Percentiles rank a stretch among this genome's conserved stretches.
Evolutionary conservation across 2,329 filamentous ascomycete species (phyloP).

Genomic region (Phaeosphaeriaceae sp.): DNA sequence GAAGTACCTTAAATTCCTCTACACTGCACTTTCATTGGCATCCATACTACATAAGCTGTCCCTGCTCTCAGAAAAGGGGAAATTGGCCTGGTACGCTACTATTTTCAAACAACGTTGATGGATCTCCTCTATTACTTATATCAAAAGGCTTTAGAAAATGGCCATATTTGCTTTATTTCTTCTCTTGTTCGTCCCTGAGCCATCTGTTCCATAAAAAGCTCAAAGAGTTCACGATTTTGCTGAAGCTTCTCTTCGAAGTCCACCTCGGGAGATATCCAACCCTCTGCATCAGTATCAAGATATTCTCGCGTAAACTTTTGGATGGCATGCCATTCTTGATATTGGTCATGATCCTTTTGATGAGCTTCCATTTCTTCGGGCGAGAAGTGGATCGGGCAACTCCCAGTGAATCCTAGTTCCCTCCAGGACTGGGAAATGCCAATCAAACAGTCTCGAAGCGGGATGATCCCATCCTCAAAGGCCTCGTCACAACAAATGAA

Average conservation of each 20-base stretch:
- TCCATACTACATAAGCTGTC: too few species aligned
- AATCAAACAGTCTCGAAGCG: slow-evolving; percentile 44
- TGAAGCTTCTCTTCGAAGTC: slow-evolving; percentile 27
- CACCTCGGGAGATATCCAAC: slow-evolving; percentile 43
- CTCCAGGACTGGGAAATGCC: slow-evolving; percentile 38
- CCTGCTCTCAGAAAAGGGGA: too few species aligned
- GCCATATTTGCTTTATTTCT: slow-evolving; percentile 25
- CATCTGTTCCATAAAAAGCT: slow-evolving; percentile 17
- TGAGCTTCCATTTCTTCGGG: slow-evolving; percentile 36
- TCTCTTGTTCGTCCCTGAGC: slow-evolving; percentile 20
- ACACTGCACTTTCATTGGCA: too few species aligned
- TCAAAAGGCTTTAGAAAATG: too few species aligned
- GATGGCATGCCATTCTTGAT: slow-evolving; percentile 34
- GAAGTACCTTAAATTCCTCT: too few species aligned
- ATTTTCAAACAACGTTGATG: too few species aligned
- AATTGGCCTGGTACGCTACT: too few species aligned
- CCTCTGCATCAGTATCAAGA: slow-evolving; percentile 44
- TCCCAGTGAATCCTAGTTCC: slow-evolving; percentile 23
- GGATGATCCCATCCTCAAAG: slow-evolving; percentile 40
- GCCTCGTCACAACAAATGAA: slow-evolving; percentile 35
- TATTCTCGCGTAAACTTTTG: slow-evolving; percentile 34
- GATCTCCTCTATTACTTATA: too few species aligned
- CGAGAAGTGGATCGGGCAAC: slow-evolving; percentile 36
- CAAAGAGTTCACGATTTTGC: slow-evolving; percentile 33
- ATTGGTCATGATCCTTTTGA: slow-evolving; percentile 35